Conservation (phyloP, 1,139 yeast genomes). For the Saccharomyces hybrid region DNA sequence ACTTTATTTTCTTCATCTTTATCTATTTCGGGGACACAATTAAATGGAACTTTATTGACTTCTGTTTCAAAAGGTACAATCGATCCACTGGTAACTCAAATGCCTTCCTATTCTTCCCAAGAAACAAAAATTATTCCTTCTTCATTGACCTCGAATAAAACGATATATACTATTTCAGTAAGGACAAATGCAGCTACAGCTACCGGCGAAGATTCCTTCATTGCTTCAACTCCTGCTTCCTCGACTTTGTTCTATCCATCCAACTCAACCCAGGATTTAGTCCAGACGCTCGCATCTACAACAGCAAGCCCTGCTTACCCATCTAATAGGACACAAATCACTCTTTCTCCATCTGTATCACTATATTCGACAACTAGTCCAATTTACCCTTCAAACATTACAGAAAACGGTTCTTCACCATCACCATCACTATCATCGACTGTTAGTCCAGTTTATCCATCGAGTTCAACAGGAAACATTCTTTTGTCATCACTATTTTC, state of each 20-base stretch:
- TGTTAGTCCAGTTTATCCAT: background rate
- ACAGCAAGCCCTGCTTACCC: background rate
- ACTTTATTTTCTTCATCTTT: slow-evolving; percentile 19
- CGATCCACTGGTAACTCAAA: slow-evolving; percentile 24
- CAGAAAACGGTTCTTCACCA: background rate
- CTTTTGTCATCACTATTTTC: background rate
- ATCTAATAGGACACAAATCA: background rate
- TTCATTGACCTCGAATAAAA: slow-evolving; percentile 18
- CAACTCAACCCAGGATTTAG: background rate
- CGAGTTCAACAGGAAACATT: background rate
- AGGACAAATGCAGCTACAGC: background rate
- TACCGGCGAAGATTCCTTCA: background rate
- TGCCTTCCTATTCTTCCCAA: slow-evolving; percentile 17
- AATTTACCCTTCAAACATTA: background rate
- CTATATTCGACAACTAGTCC: background rate
- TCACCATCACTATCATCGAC: background rate
- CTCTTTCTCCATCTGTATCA: background rate
- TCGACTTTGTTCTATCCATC: background rate
- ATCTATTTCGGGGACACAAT: slow-evolving; percentile 3
- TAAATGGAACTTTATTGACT: slow-evolving; percentile 16
- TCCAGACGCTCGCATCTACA: background rate
- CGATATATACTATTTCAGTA: slow-evolving; percentile 9
- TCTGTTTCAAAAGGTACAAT: slow-evolving; percentile 13
- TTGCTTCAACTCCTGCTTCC: background rate
- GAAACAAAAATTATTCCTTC: slow-evolving; percentile 19